Base-by-base conservation (phyloP, 2,329 filamentous ascomycete species). In the Annulohypoxylon truncatum region DNA sequence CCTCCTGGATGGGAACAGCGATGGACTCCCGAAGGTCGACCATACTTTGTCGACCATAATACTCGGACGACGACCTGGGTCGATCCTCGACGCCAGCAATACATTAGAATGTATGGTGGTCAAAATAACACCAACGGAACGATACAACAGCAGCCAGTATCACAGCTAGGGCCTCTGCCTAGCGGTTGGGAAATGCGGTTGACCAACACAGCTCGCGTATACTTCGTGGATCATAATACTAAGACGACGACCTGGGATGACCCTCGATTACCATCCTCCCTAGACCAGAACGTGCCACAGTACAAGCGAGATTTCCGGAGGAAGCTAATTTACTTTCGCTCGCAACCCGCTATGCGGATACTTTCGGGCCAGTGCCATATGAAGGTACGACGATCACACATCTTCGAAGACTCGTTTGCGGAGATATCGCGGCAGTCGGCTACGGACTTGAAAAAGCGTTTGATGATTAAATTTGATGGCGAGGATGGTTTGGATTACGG, bases 201-300 rank as follows among this genome's bases (percentile, higher is more conserved):
- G 54, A 99, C 96, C 56, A 98, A 99, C 80, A 99, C 96, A 12
- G 96, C 96, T 26, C 88, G 96, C 64, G 96, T 99, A 13, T 99
- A 99, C 82, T 99, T 99, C 79, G 96, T 99, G 46, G 96, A 99
- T 76, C 96, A 99, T 82, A 99, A 99, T 82, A 99, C 96, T 46
- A 99, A 99, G 85, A 99, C 96, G 0, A 99, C 96, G 2, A 99
- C 96, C 0, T 99, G 96, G 96, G 96, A 99, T 77, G 96, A 99
- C 76, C 96, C 96, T 33, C 89, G 96, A 76, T 83, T 99, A 72
- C 96, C 96, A 22, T 98, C 95, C 2, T 98, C 96, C 0, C 84
- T 99, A 67, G 96, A 99, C 75, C 96, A 99, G 81, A 97, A 97
- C 67, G 96, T 99, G 53, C 96, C 96, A 55, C 96, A 99, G 82